Conservation (phyloP, 352 stramenopile species). For the Halophytophthora batemanensis region DNA sequence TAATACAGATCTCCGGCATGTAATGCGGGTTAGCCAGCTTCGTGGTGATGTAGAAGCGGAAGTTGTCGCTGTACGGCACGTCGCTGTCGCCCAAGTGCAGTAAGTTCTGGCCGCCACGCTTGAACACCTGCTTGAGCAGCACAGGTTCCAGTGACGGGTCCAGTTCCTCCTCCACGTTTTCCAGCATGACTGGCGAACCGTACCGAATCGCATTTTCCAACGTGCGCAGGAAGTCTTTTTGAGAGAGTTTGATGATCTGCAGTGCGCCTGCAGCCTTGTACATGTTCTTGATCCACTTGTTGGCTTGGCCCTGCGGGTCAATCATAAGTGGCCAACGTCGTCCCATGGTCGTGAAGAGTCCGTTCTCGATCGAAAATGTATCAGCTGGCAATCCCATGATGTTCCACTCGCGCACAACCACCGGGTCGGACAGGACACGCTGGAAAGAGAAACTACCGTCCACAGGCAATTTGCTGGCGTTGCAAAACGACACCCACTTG, state of each 20-base stretch:
- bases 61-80: constrained; percentile 91
- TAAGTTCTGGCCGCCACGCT: constrained; percentile 86
- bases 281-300: constrained; percentile 95
- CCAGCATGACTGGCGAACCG: constrained; percentile 87
- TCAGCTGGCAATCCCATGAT: constrained; percentile 91
- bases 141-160: constrained; percentile 93
- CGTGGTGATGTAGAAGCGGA: constrained; percentile 93
- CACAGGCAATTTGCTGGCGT: constrained; percentile 76
- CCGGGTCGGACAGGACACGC: constrained; percentile 76
- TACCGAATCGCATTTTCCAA: constrained; percentile 92
- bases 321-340: constrained; percentile 93
- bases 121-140: constrained; percentile 93
- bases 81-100: constrained; percentile 91
- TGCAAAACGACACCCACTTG: constrained; percentile 85
- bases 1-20: constrained; percentile 94
- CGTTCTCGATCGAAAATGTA: constrained; percentile 93
- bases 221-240: constrained; percentile 91
- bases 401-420: constrained; percentile 91
- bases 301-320: constrained; percentile 92
- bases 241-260: constrained; percentile 92
- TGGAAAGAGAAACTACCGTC: constrained; percentile 85
- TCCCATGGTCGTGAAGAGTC: constrained; percentile 89
- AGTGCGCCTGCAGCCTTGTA: constrained; percentile 73
- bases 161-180: constrained; percentile 93
- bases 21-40: constrained; percentile 94